These are phyloP conservation scores for Chrysosporium keratinophilum DNA, from an alignment of 2,329 filamentous ascomycete genomes.

Conservation along the genomic window DNA sequence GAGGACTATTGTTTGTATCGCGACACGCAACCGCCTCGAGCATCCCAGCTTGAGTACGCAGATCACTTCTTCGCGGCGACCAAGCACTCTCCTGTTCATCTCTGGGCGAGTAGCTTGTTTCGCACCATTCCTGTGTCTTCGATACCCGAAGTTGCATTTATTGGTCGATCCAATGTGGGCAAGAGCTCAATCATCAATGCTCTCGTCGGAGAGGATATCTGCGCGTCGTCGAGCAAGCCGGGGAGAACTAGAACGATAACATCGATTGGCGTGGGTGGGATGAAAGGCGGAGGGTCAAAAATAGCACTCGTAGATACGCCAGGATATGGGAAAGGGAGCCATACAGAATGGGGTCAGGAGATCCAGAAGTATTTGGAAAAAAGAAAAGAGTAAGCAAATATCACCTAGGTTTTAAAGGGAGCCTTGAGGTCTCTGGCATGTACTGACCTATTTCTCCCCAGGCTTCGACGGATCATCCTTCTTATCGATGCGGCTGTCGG, in stretches of 20 bases:
- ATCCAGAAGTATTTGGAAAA: conserved; percentile 57
- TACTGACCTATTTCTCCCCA: conserved; percentile 17
- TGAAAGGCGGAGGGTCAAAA: conserved; percentile 34
- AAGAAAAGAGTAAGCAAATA: conserved; percentile 45
- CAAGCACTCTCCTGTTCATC: conserved; percentile 43
- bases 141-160: conserved; percentile 54
- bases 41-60: conserved; percentile 37
- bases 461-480: conserved; percentile 52
- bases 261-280: conserved; percentile 51
- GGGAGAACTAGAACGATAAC: conserved; percentile 58
- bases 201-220: conserved; percentile 44
- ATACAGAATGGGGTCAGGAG: conserved; percentile 53
- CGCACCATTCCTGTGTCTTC: conserved; percentile 45
- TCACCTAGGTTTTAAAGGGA: background rate
- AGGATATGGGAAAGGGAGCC: conserved; percentile 56
- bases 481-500: conserved; percentile 55
- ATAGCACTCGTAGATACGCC: conserved; percentile 60
- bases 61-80: conserved; percentile 37
- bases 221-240: conserved; percentile 48
- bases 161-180: conserved; percentile 61
- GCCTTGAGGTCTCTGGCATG: background rate
- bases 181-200: conserved; percentile 59
- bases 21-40: conserved; percentile 40
- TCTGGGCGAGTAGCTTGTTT: conserved; percentile 53
- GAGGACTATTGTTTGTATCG: conserved; percentile 34